Evolutionary conservation across 2,329 filamentous ascomycete genomes (phyloP).

Genomic region (Aschersonia sp.): DNA sequence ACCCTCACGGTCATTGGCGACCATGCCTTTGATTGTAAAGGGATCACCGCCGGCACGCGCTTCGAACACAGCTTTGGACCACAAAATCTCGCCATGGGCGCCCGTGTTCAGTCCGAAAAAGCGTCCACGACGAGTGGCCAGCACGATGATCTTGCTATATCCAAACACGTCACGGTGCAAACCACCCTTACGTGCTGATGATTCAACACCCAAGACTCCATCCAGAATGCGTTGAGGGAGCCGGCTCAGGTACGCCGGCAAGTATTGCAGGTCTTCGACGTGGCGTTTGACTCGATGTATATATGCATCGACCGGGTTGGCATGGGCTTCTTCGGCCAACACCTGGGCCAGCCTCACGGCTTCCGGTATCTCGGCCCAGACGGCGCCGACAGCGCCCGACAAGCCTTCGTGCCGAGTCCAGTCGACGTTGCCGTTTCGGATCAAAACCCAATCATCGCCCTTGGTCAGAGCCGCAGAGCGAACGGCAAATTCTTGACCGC

Average conservation of each 20-base stretch:
- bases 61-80: slow-evolving; percentile 54
- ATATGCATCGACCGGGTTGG: slow-evolving; percentile 69
- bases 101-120: slow-evolving; percentile 70
- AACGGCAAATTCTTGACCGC: slow-evolving; percentile 55
- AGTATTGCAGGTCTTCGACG: slow-evolving; percentile 57
- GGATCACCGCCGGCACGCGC: slow-evolving; percentile 32
- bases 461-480: slow-evolving; percentile 57
- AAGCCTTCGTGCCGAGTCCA: slow-evolving; percentile 79
- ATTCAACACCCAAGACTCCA: slow-evolving; percentile 45
- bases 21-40: slow-evolving; percentile 56
- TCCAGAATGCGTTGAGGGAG: slow-evolving; percentile 56
- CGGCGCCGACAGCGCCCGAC: slow-evolving; percentile 63
- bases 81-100: slow-evolving; percentile 58
- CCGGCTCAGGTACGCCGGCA: slow-evolving; percentile 58
- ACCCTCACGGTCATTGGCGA: slow-evolving; percentile 42
- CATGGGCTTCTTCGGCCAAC: slow-evolving; percentile 74
- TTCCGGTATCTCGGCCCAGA: slow-evolving; percentile 65
- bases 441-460: slow-evolving; percentile 63
- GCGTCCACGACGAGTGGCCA: slow-evolving; percentile 67
- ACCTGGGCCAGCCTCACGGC: slow-evolving; percentile 64
- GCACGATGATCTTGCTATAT: slow-evolving; percentile 70
- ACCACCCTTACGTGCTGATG: slow-evolving; percentile 25
- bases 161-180: slow-evolving; percentile 66
- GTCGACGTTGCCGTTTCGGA: slow-evolving; percentile 65
- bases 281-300: slow-evolving; percentile 77